These are phyloP conservation scores for Lepiota subincarnata DNA, from an alignment of 768 basidiomycete genomes.

Conservation along the genomic window DNA sequence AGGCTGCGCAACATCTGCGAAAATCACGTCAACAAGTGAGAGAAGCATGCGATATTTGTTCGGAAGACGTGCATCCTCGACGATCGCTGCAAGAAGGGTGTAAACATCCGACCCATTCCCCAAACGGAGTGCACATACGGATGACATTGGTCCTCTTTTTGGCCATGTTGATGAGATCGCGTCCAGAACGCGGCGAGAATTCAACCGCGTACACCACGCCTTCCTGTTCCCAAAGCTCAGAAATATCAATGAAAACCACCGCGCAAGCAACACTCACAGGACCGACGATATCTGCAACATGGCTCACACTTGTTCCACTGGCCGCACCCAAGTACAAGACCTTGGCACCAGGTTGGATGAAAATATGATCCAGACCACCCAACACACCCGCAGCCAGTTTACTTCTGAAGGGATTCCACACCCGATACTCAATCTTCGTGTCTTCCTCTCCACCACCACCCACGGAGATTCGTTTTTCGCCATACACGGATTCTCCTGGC, in stretches of 20 bases:
- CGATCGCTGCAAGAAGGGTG: conserved; percentile 58
- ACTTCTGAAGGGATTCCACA: conserved; percentile 98
- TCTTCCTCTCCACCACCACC: conserved; percentile 63
- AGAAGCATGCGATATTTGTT: conserved; percentile 97
- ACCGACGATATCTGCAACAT: conserved; percentile 98
- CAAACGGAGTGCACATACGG: conserved; percentile 50
- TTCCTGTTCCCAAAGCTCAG: conserved; percentile 47
- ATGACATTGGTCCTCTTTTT: conserved; percentile 99
- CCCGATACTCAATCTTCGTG: conserved; percentile 93
- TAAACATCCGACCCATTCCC: conserved; percentile 4
- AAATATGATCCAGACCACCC: conserved; percentile 92
- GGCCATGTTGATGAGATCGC: conserved; percentile 98
- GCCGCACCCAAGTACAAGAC: conserved; percentile 98
- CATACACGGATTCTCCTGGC: conserved; percentile 97
- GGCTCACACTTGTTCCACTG: conserved; percentile 95
- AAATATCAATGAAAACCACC: conserved; percentile 5
- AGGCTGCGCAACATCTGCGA: conserved; percentile 97
- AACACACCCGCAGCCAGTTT: conserved; percentile 97
- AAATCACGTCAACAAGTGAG: conserved; percentile 93
- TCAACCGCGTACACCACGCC: conserved; percentile 98
- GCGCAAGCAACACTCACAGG: conserved; percentile 52
- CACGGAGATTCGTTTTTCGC: conserved; percentile 94
- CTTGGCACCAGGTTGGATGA: conserved; percentile 90
- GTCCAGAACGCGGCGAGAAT: conserved; percentile 93
- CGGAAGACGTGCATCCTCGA: conserved; percentile 96